These are phyloP conservation scores for Phoenix roebelenii DNA, from an alignment of 176 grass and related monocot species.

Conservation along the genomic window DNA sequence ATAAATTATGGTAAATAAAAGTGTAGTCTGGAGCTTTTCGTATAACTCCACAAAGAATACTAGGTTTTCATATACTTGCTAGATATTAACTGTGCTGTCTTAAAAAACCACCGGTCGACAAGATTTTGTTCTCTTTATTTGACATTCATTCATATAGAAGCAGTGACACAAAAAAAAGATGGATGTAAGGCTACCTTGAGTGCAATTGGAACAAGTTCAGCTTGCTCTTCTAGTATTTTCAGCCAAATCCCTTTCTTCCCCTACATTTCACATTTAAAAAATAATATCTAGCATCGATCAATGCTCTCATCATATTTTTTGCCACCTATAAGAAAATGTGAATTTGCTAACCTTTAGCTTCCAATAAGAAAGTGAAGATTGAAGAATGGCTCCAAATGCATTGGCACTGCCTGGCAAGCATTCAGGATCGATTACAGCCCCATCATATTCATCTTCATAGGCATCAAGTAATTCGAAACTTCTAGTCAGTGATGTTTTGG, in stretches of 20 bases:
- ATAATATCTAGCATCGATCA: not conserved
- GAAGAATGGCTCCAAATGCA: slow-evolving; percentile 44
- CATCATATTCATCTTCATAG: slow-evolving; percentile 60
- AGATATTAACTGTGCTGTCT: too few relatives aligned
- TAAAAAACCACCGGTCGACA: too few relatives aligned
- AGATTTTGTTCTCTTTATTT: too few relatives aligned
- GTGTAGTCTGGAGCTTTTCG: too few relatives aligned
- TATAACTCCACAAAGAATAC: too few relatives aligned
- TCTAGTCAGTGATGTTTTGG: slow-evolving; percentile 22
- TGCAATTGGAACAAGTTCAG: slow-evolving; percentile 42
- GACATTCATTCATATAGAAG: too few relatives aligned
- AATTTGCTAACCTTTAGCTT: slow-evolving; percentile 27
- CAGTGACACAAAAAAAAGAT: not conserved
- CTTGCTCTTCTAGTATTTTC: slow-evolving; percentile 50
- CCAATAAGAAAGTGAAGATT: slow-evolving; percentile 47
- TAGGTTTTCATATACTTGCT: too few relatives aligned
- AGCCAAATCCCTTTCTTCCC: slow-evolving; percentile 57
- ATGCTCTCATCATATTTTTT: not conserved
- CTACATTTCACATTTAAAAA: slow-evolving; percentile 23
- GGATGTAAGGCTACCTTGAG: slow-evolving; percentile 35
- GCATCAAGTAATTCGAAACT: slow-evolving; percentile 40
- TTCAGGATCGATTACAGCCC: slow-evolving; percentile 36
- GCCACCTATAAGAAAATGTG: not conserved
- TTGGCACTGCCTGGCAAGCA: slow-evolving; percentile 37
- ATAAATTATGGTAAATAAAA: too few relatives aligned